Evolutionary conservation across 805 yeast genomes (phyloP), one percentile per base, ranked within the genome.

Genomic region (Nakazawaea sp.): DNA sequence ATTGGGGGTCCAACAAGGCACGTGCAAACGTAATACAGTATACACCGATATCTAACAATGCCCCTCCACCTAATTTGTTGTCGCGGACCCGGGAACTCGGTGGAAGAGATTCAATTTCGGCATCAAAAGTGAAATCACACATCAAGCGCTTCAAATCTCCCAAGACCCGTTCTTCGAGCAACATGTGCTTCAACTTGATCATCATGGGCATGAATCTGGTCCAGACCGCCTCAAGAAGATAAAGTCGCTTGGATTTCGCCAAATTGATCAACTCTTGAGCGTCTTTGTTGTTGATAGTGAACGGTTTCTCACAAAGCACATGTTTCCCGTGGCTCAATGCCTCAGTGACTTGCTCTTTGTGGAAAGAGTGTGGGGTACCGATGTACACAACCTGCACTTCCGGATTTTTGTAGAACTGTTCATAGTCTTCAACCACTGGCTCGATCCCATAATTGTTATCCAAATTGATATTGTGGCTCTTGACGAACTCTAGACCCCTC

Each of bases 221-320:
- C 80, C 80, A 73, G 36, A 71, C 66, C 4, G 72, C 82, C 51
- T 76, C 83, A 78, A 76, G 69, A 26, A 76, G 54, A 42, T 68
- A 72, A 33, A 63, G 48, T 2, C 60, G 57, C 49, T 66, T 63
- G 38, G 50, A 42, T 45, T 58, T 56, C 3, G 81, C 81, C 32
- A 64, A 57, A 1, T 49, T 57, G 33, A 63, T 51, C 9, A 75
- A 47, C 28, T 61, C 66, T 20, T 54, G 45, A 5, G 73, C 62
- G 38, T 75, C 76, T 16, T 52, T 51, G 3, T 53, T 55, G 43
- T 71, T 73, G 35, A 75, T 62, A 2, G 75, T 66, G 45, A 72
- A 55, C 6, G 80, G 75, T 49, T 75, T 75, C 43, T 75, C 81
- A 47, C 75, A 68, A 32, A 75, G 55, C 16, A 73, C 75, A 48